These are phyloP conservation scores for Symbiodinium pilosum DNA, from an alignment of 73 alveolate genomes.

Conservation along the genomic window DNA sequence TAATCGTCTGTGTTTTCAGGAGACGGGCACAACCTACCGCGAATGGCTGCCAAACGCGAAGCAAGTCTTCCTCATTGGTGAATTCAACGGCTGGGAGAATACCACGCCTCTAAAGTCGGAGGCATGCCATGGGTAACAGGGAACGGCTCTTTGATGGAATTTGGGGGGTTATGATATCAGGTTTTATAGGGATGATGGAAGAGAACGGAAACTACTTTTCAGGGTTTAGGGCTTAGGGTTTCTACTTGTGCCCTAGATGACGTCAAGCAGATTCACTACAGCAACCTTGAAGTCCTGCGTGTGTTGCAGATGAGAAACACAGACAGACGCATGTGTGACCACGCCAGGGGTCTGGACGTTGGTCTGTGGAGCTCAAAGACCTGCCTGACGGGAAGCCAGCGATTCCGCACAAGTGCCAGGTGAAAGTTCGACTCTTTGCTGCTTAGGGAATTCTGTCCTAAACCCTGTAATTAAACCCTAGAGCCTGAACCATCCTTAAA, in stretches of 20 bases:
- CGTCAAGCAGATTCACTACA: too few relatives aligned
- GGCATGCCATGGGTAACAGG: neutral
- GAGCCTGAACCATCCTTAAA: too few relatives aligned
- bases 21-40: constrained; percentile 56
- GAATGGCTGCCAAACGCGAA: constrained; percentile 94
- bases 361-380: constrained; percentile 63
- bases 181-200: too few relatives aligned
- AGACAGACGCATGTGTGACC: too few relatives aligned
- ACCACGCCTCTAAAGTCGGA: constrained; percentile 33
- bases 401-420: constrained; percentile 80
- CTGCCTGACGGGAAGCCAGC: constrained; percentile 58
- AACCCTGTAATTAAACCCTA: too few relatives aligned
- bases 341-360: constrained; percentile 70
- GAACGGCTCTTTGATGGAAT: neutral
- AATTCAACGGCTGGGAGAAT: constrained; percentile 89
- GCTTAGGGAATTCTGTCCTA: too few relatives aligned
- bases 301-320: too few relatives aligned
- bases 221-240: too few relatives aligned
- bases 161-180: too few relatives aligned
- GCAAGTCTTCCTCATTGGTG: constrained; percentile 93
- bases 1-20: neutral
- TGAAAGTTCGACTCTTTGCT: constrained; percentile 63
- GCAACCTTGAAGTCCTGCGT: too few relatives aligned
- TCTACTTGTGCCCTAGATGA: too few relatives aligned
- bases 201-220: too few relatives aligned